phyloP scores from a whole-genome alignment of 768 basidiomycete species.

The Pulveroboletus sp. region DNA sequence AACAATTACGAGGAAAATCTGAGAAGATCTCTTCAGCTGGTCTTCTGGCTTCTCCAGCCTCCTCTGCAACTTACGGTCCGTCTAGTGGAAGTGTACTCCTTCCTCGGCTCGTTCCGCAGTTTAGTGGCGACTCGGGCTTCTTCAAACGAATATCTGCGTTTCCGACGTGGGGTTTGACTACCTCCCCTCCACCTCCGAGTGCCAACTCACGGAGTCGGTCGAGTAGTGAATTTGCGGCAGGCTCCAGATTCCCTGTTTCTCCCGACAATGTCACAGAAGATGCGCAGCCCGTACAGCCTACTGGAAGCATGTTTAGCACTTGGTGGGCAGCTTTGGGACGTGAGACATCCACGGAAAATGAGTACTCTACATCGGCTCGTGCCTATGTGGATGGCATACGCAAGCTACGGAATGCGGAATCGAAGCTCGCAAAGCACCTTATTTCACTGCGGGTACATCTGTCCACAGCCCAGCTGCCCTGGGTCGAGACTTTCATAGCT shows the following conservation, averaged over 20 bases:
- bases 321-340: slow-evolving; percentile 75
- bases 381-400: slow-evolving; percentile 63
- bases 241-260: slow-evolving; percentile 20
- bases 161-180: slow-evolving; percentile 49
- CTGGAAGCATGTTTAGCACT: slow-evolving; percentile 70
- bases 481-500: slow-evolving; percentile 68
- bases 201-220: slow-evolving; percentile 30
- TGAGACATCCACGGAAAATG: slow-evolving; percentile 34
- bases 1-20: slow-evolving; percentile 42
- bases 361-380: slow-evolving; percentile 44
- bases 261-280: slow-evolving; percentile 27
- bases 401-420: slow-evolving; percentile 47
- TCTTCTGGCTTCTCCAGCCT: slow-evolving; percentile 26
- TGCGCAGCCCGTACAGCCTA: slow-evolving; percentile 47
- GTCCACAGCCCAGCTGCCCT: slow-evolving; percentile 73
- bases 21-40: slow-evolving; percentile 30
- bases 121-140: slow-evolving; percentile 66
- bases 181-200: slow-evolving; percentile 32
- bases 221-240: slow-evolving; percentile 36
- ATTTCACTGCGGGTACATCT: slow-evolving; percentile 81
- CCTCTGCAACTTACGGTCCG: slow-evolving; percentile 57
- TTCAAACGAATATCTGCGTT: slow-evolving; percentile 63
- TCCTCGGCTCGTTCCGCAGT: slow-evolving; percentile 65
- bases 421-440: slow-evolving; percentile 68
- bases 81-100: slow-evolving; percentile 51